Conservation (phyloP, 805 yeast genomes). For the Lachancea thermotolerans region DNA sequence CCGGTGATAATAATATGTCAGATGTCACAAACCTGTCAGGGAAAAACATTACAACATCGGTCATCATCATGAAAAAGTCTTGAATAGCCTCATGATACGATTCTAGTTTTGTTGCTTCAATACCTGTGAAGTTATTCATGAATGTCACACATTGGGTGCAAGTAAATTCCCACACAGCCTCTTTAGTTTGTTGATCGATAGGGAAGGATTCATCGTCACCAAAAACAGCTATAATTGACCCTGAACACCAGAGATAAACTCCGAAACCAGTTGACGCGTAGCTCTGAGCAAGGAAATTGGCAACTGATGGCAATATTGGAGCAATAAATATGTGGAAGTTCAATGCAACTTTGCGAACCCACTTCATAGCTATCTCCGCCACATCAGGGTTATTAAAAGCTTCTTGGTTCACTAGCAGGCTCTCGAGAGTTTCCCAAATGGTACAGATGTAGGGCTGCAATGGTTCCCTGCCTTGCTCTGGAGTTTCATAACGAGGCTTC, state of each 20-base stretch:
- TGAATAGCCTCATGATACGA: constrained; percentile 57
- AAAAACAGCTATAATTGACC: constrained; percentile 68
- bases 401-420: constrained; percentile 20
- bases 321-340: constrained; percentile 32
- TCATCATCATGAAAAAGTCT: constrained; percentile 77
- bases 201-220: constrained; percentile 43
- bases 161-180: constrained; percentile 69
- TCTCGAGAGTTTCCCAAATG: constrained; percentile 22
- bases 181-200: constrained; percentile 37
- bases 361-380: constrained; percentile 69
- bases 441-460: constrained; percentile 22
- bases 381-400: constrained; percentile 20
- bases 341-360: constrained; percentile 58
- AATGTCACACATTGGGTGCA: constrained; percentile 57
- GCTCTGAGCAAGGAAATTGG: constrained; percentile 60
- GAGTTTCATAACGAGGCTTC: constrained; percentile 26
- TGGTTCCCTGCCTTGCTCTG: constrained; percentile 28
- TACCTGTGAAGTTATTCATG: constrained; percentile 36
- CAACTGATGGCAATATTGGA: constrained; percentile 58
- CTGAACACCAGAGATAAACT: constrained; percentile 87
- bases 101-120: constrained; percentile 17
- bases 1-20: constrained; percentile 41
- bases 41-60: constrained; percentile 70
- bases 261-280: constrained; percentile 66
- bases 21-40: constrained; percentile 33